These are phyloP conservation scores for Arbutus unedo DNA, from an alignment of 148 eudicot genomes.

Conservation along the genomic window DNA sequence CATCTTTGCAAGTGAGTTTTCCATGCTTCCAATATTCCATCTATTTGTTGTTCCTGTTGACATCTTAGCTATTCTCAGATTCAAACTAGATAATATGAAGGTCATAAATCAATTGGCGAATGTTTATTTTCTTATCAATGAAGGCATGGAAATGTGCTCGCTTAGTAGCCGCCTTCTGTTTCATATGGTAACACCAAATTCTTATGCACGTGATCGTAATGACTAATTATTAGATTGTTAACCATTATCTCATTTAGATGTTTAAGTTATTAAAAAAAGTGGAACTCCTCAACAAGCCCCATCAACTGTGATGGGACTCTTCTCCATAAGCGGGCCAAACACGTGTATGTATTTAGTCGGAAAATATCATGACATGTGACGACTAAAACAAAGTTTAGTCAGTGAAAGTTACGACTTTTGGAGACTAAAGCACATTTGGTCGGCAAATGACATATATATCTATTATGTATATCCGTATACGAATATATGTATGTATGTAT, in stretches of 20 bases:
- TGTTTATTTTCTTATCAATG: neutral
- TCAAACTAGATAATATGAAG: neutral
- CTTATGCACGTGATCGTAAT: neutral
- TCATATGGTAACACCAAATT: neutral
- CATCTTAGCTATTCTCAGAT: conserved; percentile 10
- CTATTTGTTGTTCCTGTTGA: neutral
- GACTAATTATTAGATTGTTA: conserved; percentile 11
- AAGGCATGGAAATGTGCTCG: neutral
- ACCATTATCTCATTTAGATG: neutral
- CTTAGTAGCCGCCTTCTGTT: neutral
- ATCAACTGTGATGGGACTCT: too few relatives aligned
- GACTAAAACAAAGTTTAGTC: too few relatives aligned
- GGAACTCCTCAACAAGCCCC: too few relatives aligned
- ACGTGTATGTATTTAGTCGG: too few relatives aligned
- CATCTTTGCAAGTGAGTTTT: conserved; percentile 30
- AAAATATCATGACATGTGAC: too few relatives aligned
- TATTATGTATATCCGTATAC: too few relatives aligned
- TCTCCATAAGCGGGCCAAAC: too few relatives aligned
- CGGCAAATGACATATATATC: too few relatives aligned
- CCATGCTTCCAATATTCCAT: neutral
- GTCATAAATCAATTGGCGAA: neutral
- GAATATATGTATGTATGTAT: too few relatives aligned
- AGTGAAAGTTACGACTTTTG: too few relatives aligned
- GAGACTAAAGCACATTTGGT: too few relatives aligned
- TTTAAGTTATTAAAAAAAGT: too few relatives aligned